phyloP scores from a whole-genome alignment of 2,329 filamentous ascomycete genomes.

The Pseudopyricularia cyperi region DNA sequence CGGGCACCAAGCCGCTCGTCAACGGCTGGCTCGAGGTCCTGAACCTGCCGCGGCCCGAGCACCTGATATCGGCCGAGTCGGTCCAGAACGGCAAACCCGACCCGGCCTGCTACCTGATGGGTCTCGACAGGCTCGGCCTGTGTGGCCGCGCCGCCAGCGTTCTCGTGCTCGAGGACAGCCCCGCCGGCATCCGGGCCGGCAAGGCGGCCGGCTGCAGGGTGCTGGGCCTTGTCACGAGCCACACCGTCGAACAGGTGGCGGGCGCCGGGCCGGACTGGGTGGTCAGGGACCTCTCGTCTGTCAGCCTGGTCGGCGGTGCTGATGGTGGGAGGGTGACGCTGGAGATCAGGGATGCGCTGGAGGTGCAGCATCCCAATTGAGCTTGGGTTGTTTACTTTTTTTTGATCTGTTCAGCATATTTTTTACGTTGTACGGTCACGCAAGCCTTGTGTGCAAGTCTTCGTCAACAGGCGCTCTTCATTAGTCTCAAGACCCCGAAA shows the following conservation, averaged over 20 bases:
- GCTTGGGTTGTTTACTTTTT: background rate
- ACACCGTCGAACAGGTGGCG: slow-evolving; percentile 57
- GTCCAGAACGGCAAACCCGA: slow-evolving; percentile 67
- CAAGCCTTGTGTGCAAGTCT: too few species aligned
- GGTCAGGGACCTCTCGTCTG: slow-evolving; percentile 63
- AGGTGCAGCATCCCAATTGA: slow-evolving; percentile 9
- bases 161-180: slow-evolving; percentile 80
- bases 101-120: slow-evolving; percentile 59
- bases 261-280: slow-evolving; percentile 80
- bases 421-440: background rate
- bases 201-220: slow-evolving; percentile 81
- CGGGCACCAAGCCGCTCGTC: slow-evolving; percentile 55
- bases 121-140: slow-evolving; percentile 46
- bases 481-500: too few species aligned
- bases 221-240: slow-evolving; percentile 73
- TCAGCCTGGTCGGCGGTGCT: slow-evolving; percentile 46
- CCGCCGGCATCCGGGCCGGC: slow-evolving; percentile 70
- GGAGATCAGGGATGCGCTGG: slow-evolving; percentile 52
- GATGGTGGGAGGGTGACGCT: slow-evolving; percentile 46
- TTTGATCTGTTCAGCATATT: background rate
- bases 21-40: slow-evolving; percentile 60
- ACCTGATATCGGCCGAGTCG: slow-evolving; percentile 64
- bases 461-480: too few species aligned
- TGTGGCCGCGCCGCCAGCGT: slow-evolving; percentile 34
- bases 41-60: slow-evolving; percentile 48